Evolutionary conservation across 2,329 filamentous ascomycete genomes (phyloP).

Genomic region (Cercospora janseana): DNA sequence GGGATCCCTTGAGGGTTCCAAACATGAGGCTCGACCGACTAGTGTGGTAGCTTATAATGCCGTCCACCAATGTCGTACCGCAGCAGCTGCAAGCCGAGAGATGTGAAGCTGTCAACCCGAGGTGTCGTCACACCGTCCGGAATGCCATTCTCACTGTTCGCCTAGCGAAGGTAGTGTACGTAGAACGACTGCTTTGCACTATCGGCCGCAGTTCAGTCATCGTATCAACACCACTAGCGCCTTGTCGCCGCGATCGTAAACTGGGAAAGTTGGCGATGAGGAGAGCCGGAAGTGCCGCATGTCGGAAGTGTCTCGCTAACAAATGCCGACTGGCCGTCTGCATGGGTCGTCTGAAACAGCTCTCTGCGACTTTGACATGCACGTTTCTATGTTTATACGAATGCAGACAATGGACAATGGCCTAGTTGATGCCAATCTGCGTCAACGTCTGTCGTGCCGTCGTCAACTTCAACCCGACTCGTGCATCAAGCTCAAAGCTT

Average conservation of each 20-base stretch:
- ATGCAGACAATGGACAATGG: neutral
- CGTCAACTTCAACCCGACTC: constrained; percentile 69
- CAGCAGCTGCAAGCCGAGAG: neutral
- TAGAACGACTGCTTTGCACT: no score
- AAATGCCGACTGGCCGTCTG: neutral
- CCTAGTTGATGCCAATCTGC: constrained; percentile 27
- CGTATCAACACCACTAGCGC: neutral
- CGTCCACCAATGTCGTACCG: neutral
- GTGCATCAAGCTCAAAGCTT: constrained; percentile 68
- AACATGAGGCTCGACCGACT: neutral
- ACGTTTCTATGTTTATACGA: constrained; percentile 1
- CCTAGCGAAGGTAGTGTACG: neutral
- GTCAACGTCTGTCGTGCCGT: constrained; percentile 65
- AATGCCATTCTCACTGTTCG: neutral
- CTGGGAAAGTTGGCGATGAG: constrained; percentile 8
- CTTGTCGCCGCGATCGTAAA: neutral
- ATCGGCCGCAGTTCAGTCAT: no score
- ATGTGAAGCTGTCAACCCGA: neutral
- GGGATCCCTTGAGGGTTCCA: constrained; percentile 13
- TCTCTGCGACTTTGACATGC: neutral
- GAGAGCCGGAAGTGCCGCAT: constrained; percentile 1
- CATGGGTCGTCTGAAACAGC: neutral
- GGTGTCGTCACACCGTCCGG: neutral
- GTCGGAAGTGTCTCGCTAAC: neutral
- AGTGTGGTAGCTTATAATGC: constrained; percentile 5